These are phyloP conservation scores for Urochloa ruziziensis DNA, from an alignment of 176 grass and related monocot species.

Conservation along the genomic window DNA sequence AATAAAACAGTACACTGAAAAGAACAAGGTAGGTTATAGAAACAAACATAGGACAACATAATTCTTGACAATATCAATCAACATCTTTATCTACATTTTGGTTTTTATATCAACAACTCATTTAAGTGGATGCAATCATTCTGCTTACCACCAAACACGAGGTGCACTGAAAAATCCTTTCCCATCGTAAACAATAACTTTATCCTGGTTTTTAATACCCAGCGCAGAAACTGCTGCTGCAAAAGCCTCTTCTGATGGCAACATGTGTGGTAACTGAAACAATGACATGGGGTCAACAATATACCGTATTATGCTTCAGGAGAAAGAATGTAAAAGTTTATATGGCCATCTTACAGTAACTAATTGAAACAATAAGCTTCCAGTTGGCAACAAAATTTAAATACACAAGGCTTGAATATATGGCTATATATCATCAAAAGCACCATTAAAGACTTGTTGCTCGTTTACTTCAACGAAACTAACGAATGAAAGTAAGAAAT, in stretches of 20 bases:
- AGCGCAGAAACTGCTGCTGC: conserved; percentile 68
- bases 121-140: not conserved
- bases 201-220: conserved; percentile 68
- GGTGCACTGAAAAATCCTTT: conserved; percentile 83
- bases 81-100: not conserved
- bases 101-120: not conserved
- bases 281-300: not conserved
- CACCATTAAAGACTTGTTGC: not conserved
- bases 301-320: not conserved
- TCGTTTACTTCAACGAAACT: conserved; percentile 1
- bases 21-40: not conserved
- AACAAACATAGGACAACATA: not conserved
- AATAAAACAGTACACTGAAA: not conserved
- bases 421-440: not conserved
- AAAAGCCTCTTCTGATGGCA: conserved; percentile 84
- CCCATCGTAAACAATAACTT: conserved; percentile 85
- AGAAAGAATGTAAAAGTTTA: not conserved
- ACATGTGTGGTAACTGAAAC: conserved; percentile 85
- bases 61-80: not conserved
- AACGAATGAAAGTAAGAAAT: not conserved
- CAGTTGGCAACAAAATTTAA: not conserved
- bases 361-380: not conserved
- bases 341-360: not conserved
- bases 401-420: not conserved
- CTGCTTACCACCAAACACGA: conserved; percentile 90